phyloP scores from a whole-genome alignment of 2,329 filamentous ascomycete species.

The Bipolaris sorokiniana region DNA sequence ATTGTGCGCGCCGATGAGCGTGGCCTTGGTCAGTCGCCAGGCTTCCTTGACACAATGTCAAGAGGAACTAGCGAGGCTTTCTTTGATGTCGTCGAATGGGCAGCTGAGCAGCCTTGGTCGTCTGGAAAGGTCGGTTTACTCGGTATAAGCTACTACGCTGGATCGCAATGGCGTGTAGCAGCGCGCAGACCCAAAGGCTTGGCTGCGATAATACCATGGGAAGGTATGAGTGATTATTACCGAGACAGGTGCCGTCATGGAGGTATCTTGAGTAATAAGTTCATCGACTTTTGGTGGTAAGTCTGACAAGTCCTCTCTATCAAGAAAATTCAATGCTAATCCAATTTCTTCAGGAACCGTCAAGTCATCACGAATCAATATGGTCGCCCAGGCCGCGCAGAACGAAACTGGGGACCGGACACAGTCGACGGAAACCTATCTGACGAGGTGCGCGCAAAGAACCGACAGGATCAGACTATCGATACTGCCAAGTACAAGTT shows the following conservation, averaged over 20 bases:
- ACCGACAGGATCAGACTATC: constrained; percentile 51
- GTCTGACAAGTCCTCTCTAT: background rate
- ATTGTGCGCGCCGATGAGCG: constrained; percentile 58
- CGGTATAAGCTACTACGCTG: constrained; percentile 61
- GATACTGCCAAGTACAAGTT: constrained; percentile 56
- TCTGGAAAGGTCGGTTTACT: constrained; percentile 59
- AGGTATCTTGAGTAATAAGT: constrained; percentile 47
- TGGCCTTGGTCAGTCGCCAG: constrained; percentile 60
- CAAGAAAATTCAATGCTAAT: background rate
- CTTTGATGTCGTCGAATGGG: constrained; percentile 61
- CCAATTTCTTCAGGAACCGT: constrained; percentile 57
- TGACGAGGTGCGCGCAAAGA: constrained; percentile 58
- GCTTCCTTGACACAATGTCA: constrained; percentile 61
- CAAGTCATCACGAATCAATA: constrained; percentile 74
- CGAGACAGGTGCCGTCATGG: constrained; percentile 53
- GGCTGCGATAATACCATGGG: constrained; percentile 61
- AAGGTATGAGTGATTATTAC: constrained; percentile 64
- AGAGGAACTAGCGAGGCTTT: constrained; percentile 59
- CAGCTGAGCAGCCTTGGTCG: constrained; percentile 58
- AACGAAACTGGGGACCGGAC: constrained; percentile 60
- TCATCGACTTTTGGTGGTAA: constrained; percentile 63
- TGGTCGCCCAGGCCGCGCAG: constrained; percentile 59
- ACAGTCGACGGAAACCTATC: constrained; percentile 66
- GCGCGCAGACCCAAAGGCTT: constrained; percentile 59
- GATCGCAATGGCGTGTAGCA: constrained; percentile 62